These are phyloP conservation scores for Parsonsia alboflavescens DNA, from an alignment of 257 asterid genomes.

Conservation along the genomic window DNA sequence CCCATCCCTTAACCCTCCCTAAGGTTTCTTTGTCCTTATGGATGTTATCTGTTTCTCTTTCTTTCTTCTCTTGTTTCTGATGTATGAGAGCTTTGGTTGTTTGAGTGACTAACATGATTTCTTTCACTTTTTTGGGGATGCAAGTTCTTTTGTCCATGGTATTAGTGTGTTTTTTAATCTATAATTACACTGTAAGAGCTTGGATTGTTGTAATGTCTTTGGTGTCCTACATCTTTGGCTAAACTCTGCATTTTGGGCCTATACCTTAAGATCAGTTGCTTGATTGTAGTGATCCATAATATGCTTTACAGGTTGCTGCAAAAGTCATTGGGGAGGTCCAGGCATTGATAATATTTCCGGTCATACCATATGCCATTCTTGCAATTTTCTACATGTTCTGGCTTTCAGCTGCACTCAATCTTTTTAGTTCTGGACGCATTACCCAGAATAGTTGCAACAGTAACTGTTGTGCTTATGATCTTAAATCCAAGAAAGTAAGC, in stretches of 20 bases:
- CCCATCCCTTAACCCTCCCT: no score
- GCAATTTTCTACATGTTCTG: constrained; percentile 88
- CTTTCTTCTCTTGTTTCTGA: no score
- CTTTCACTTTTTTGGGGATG: background rate
- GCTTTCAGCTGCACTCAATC: constrained; percentile 90
- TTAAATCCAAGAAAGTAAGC: constrained; percentile 59
- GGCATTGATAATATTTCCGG: constrained; percentile 79
- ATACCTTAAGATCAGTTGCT: background rate
- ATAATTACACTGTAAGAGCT: no score
- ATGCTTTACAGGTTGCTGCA: constrained; percentile 79
- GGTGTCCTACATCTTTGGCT: background rate
- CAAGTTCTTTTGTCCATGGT: background rate
- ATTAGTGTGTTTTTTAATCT: no score
- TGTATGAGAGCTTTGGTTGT: no score
- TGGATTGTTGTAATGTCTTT: no score
- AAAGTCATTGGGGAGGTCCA: constrained; percentile 98
- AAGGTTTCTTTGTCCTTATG: no score
- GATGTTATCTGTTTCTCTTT: no score
- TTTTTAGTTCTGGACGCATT: constrained; percentile 84
- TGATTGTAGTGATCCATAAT: constrained; percentile 8
- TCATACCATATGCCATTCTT: constrained; percentile 68
- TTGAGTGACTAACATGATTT: background rate
- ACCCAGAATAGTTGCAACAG: constrained; percentile 70
- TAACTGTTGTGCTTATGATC: constrained; percentile 95
- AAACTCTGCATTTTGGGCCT: background rate